These are phyloP conservation scores for Bruguiera parviflora DNA, from an alignment of 345 rosid genomes.

Conservation along the genomic window DNA sequence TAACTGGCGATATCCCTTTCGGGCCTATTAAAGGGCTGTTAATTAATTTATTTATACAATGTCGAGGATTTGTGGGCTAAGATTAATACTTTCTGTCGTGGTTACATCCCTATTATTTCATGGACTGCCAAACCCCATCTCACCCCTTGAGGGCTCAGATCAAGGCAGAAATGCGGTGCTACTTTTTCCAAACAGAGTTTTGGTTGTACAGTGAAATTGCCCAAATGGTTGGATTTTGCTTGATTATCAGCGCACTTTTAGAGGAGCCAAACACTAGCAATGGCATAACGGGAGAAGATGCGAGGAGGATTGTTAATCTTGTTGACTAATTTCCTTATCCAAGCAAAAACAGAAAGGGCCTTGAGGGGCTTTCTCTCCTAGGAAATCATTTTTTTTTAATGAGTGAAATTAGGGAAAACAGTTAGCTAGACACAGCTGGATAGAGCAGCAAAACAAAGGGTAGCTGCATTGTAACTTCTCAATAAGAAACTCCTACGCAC, in stretches of 20 bases:
- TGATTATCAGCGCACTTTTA: not conserved
- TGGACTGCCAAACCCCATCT: too few relatives aligned
- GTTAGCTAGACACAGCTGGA: constrained; percentile 17
- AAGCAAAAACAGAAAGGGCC: constrained; percentile 1
- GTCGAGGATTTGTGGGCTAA: too few relatives aligned
- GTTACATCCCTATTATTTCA: too few relatives aligned
- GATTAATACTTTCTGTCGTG: too few relatives aligned
- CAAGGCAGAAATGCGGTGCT: too few relatives aligned
- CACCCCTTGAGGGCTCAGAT: too few relatives aligned
- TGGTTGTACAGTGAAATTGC: too few relatives aligned
- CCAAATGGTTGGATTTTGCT: not conserved
- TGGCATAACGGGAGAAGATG: not conserved
- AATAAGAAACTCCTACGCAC: not conserved
- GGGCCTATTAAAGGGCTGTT: too few relatives aligned
- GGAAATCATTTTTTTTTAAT: not conserved
- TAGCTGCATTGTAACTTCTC: constrained; percentile 1
- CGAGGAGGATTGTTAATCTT: too few relatives aligned
- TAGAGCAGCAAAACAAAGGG: not conserved
- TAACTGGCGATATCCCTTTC: too few relatives aligned
- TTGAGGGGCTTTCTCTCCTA: not conserved
- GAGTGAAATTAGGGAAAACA: constrained; percentile 17
- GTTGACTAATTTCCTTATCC: constrained; percentile 8
- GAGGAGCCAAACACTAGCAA: not conserved
- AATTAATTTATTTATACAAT: too few relatives aligned
- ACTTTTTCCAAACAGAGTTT: too few relatives aligned